phyloP scores from a whole-genome alignment of 1,139 yeast genomes.

The Yamadazyma siamensis region DNA sequence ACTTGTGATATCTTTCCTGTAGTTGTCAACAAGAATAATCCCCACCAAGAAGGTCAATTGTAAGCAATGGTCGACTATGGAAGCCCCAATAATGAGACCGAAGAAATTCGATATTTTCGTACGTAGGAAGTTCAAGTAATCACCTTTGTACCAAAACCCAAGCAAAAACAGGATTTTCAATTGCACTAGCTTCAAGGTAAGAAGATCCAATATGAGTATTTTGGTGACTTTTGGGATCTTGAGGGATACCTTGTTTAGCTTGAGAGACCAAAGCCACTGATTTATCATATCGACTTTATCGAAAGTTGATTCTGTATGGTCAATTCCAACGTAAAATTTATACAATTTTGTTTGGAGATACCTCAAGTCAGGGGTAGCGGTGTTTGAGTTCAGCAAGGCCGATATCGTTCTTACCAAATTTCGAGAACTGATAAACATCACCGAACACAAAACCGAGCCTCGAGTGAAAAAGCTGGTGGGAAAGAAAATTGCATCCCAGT shows the following conservation, averaged over 20 bases:
- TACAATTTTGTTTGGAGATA: constrained; percentile 23
- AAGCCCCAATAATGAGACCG: constrained; percentile 26
- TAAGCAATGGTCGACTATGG: constrained; percentile 54
- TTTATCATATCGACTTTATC: constrained; percentile 9
- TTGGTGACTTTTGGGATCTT: constrained; percentile 20
- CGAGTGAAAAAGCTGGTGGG: constrained; percentile 29
- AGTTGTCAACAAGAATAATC: constrained; percentile 62
- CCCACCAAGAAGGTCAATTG: constrained; percentile 65
- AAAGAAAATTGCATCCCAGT: constrained; percentile 30
- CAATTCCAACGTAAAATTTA: constrained; percentile 21
- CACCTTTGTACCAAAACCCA: constrained; percentile 17
- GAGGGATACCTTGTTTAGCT: constrained; percentile 2
- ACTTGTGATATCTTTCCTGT: constrained; percentile 60
- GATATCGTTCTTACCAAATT: constrained; percentile 26
- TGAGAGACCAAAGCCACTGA: constrained; percentile 2
- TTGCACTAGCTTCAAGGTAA: constrained; percentile 8
- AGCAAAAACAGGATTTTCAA: constrained; percentile 9
- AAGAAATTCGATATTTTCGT: constrained; percentile 16
- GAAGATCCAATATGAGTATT: constrained; percentile 16
- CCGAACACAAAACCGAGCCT: constrained; percentile 21
- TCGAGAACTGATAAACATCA: constrained; percentile 29
- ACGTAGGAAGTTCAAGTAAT: constrained; percentile 16
- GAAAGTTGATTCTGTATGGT: constrained; percentile 11
- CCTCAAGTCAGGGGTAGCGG: constrained; percentile 5
- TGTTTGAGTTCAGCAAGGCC: constrained; percentile 17